Conservation (phyloP, 2,329 filamentous ascomycete species). For the Colletotrichum melonis region DNA sequence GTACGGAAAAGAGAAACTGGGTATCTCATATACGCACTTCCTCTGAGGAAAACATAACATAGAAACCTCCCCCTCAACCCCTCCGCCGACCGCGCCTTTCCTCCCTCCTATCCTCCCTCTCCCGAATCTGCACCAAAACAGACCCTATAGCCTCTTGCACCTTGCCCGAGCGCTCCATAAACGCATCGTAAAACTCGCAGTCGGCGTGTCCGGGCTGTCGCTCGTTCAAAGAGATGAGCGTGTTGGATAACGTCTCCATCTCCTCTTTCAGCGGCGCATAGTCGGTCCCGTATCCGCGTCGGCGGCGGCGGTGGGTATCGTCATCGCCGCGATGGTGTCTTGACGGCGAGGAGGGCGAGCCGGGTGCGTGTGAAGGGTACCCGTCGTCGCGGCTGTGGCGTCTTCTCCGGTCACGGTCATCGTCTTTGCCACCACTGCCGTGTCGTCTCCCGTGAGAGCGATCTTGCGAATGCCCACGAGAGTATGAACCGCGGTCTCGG, state of each 20-base stretch:
- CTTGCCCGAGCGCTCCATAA: slow-evolving; percentile 31
- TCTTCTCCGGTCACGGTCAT: not conserved
- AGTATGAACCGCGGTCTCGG: not conserved
- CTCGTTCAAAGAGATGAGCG: slow-evolving; percentile 32
- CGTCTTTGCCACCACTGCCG: not conserved
- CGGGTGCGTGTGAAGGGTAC: not conserved
- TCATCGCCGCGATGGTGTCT: not conserved
- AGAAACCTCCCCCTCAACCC: not conserved
- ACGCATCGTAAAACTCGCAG: slow-evolving; percentile 35
- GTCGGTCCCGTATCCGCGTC: slow-evolving; percentile 12
- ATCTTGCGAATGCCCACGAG: slow-evolving; percentile 10
- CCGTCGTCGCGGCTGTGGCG: not conserved
- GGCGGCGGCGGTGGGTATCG: not conserved
- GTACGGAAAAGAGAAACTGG: not conserved
- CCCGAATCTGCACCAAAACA: slow-evolving; percentile 31
- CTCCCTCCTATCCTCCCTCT: slow-evolving; percentile 31
- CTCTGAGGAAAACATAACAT: not conserved
- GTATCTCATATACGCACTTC: not conserved
- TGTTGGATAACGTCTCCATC: slow-evolving; percentile 32
- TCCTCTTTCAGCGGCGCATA: slow-evolving; percentile 20
- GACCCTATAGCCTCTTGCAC: slow-evolving; percentile 30
- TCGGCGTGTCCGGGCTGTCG: slow-evolving; percentile 27
- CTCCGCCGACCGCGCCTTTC: slow-evolving; percentile 14
- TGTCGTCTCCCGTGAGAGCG: not conserved
- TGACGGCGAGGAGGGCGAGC: not conserved